phyloP scores from a whole-genome alignment of 2,329 filamentous ascomycete species.

The Trichoderma harzianum region DNA sequence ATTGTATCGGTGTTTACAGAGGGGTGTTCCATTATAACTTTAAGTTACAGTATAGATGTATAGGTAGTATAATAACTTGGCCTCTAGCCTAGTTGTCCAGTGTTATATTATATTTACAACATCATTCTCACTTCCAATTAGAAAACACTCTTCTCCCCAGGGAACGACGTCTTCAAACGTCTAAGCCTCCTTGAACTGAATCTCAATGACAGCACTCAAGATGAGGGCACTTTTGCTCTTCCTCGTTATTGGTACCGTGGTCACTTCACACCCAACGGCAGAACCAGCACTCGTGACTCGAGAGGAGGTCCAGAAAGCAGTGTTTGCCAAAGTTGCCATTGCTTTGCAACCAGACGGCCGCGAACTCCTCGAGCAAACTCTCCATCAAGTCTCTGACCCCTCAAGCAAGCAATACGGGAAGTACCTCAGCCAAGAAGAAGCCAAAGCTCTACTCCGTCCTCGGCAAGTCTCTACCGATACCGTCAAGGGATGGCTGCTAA shows the following conservation, averaged over 20 bases:
- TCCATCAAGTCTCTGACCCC: slow-evolving; percentile 49
- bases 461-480: slow-evolving; percentile 36
- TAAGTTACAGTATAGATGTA: neutral
- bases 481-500: slow-evolving; percentile 45
- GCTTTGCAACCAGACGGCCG: slow-evolving; percentile 27
- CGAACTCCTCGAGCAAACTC: slow-evolving; percentile 39
- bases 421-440: slow-evolving; percentile 46
- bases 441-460: slow-evolving; percentile 48
- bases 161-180: neutral
- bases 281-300: slow-evolving; percentile 16
- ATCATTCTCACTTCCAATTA: neutral
- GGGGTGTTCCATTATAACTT: neutral
- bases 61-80: neutral
- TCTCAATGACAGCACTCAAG: neutral
- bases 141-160: neutral
- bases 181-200: neutral
- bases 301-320: slow-evolving; percentile 11
- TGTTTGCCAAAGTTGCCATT: slow-evolving; percentile 31
- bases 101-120: neutral
- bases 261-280: slow-evolving; percentile 19
- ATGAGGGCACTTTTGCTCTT: neutral
- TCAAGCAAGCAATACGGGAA: slow-evolving; percentile 45
- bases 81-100: neutral
- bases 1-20: neutral
- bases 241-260: neutral